Percentiles rank a stretch among this genome's conserved stretches.
Conservation (phyloP, 2,329 filamentous ascomycete genomes). For the Penicillium sp. region DNA sequence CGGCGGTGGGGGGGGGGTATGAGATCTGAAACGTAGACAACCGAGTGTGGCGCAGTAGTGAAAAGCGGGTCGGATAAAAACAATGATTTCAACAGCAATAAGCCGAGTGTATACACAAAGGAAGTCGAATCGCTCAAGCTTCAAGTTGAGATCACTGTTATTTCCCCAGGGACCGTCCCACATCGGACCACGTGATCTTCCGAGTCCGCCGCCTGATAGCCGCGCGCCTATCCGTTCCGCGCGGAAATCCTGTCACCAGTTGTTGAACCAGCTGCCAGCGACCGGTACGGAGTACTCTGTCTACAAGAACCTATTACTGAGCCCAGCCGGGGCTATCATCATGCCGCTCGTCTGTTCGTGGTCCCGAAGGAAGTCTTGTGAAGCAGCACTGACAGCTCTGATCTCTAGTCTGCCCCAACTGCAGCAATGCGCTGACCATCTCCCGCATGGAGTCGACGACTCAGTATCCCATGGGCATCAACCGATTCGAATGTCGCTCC, state of each 20-base stretch:
- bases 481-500: conserved; percentile 90
- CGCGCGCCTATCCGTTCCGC: conserved; percentile 19
- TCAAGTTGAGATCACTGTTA: conserved; percentile 7
- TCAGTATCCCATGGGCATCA: conserved; percentile 47
- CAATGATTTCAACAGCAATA: neutral
- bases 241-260: neutral
- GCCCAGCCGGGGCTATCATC: neutral
- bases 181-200: conserved; percentile 15
- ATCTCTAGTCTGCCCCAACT: conserved; percentile 45
- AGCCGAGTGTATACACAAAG: conserved; percentile 14
- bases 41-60: conserved; percentile 2
- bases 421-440: conserved; percentile 47
- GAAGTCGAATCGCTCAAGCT: neutral
- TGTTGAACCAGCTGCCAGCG: neutral
- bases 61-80: neutral
- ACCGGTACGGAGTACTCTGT: neutral
- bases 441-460: conserved; percentile 37
- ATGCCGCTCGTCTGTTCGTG: conserved; percentile 23
- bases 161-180: conserved; percentile 20
- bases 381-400: conserved; percentile 17
- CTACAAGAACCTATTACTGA: neutral
- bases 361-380: neutral
- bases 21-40: conserved; percentile 8
- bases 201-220: conserved; percentile 15
- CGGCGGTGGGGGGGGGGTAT: conserved; percentile 3